A percentile compares a stretch with the other conserved stretches of the same genome.
phyloP scores from a whole-genome alignment of 2,329 filamentous ascomycete species.

The Neurospora crassa region DNA sequence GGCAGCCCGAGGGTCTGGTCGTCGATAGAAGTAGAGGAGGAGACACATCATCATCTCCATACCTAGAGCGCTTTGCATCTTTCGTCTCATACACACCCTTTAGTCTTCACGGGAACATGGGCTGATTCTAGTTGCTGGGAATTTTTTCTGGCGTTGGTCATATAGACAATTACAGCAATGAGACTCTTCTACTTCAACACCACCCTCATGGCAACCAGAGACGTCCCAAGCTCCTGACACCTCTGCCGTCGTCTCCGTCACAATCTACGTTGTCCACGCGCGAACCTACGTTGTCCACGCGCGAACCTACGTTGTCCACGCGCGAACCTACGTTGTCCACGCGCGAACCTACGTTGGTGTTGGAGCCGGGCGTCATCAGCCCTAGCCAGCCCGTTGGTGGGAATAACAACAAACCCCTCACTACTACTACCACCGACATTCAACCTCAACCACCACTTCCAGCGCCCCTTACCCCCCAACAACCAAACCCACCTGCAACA shows the following conservation, averaged over 20 bases:
- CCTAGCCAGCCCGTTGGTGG: background rate
- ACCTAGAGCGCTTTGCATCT: background rate
- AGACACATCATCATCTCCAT: background rate
- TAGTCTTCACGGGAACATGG: constrained; percentile 2
- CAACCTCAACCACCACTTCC: constrained; percentile 1
- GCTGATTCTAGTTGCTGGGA: constrained; percentile 15
- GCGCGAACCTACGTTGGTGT: background rate
- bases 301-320: background rate
- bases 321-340: background rate
- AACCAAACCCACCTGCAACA: background rate
- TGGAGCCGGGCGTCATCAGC: background rate
- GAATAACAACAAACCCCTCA: background rate
- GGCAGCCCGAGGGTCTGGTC: background rate
- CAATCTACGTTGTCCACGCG: background rate
- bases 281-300: background rate
- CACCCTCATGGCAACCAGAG: background rate
- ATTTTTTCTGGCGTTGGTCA: constrained; percentile 10
- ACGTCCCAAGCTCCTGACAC: constrained; percentile 3
- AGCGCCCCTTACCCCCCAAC: background rate
- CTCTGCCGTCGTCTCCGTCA: constrained; percentile 1
- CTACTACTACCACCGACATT: background rate
- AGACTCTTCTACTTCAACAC: constrained; percentile 1
- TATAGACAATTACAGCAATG: constrained; percentile 10
- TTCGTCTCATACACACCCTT: background rate
- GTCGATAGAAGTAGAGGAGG: constrained; percentile 5